These are phyloP conservation scores for Schizophyllum amplum DNA, from an alignment of 1,284 basidiomycete genomes.

Conservation along the genomic window DNA sequence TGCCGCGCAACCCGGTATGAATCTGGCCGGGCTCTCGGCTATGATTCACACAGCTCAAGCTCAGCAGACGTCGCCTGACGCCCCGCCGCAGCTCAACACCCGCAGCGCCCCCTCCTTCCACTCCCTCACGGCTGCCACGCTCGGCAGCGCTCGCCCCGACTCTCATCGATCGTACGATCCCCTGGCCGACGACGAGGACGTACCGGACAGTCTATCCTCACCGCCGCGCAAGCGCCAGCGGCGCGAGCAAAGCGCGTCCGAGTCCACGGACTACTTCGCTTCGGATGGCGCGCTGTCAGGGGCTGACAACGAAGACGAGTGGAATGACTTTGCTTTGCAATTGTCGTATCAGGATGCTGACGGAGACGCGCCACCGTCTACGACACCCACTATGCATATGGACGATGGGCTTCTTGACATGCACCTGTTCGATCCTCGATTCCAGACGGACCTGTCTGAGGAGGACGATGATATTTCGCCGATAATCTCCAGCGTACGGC, in stretches of 20 bases:
- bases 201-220: not conserved
- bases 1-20: slow-evolving; percentile 37
- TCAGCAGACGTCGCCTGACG: slow-evolving; percentile 30
- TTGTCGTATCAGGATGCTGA: slow-evolving; percentile 20
- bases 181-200: not conserved
- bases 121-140: slow-evolving; percentile 47
- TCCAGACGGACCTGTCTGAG: not conserved
- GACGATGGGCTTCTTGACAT: not conserved
- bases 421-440: not conserved
- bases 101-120: slow-evolving; percentile 68
- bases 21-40: slow-evolving; percentile 27
- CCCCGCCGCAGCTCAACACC: slow-evolving; percentile 45
- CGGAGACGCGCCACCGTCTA: slow-evolving; percentile 17
- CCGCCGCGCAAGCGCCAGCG: slow-evolving; percentile 10
- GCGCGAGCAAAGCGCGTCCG: slow-evolving; percentile 30
- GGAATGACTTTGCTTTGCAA: slow-evolving; percentile 21
- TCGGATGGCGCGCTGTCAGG: slow-evolving; percentile 26
- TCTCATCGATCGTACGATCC: not conserved
- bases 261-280: slow-evolving; percentile 54
- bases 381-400: not conserved
- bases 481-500: not conserved
- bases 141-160: too few relatives aligned
- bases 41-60: slow-evolving; percentile 22
- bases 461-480: not conserved
- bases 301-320: slow-evolving; percentile 32